These are phyloP conservation scores for Hypoxylon crocopeplum DNA, from an alignment of 495 filamentous ascomycete genomes.

Conservation along the genomic window DNA sequence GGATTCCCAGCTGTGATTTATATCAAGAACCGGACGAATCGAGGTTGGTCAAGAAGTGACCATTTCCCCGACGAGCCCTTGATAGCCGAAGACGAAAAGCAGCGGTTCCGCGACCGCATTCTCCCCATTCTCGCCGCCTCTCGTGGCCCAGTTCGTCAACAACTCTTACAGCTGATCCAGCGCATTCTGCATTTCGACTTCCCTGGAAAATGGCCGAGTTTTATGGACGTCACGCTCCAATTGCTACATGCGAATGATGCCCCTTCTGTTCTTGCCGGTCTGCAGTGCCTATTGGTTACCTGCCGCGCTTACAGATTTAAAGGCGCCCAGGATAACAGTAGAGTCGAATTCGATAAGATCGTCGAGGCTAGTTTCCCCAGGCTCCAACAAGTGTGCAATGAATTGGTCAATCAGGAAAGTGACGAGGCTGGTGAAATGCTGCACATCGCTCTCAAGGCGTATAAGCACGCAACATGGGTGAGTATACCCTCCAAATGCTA, in stretches of 20 bases:
- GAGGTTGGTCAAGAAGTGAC: slow-evolving; percentile 83
- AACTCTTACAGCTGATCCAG: slow-evolving; percentile 91
- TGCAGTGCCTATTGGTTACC: slow-evolving; percentile 92
- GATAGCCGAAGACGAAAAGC: slow-evolving; percentile 89
- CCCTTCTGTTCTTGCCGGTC: slow-evolving; percentile 84
- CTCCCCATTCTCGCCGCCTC: slow-evolving; percentile 87
- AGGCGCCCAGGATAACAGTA: slow-evolving; percentile 69
- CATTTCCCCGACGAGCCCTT: slow-evolving; percentile 67
- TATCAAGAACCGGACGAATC: slow-evolving; percentile 93
- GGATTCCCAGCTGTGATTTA: slow-evolving; percentile 82
- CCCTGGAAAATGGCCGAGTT: slow-evolving; percentile 89
- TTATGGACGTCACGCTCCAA: slow-evolving; percentile 88
- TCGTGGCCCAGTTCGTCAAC: slow-evolving; percentile 78
- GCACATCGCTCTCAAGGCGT: slow-evolving; percentile 90
- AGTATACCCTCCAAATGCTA: slow-evolving; percentile 44
- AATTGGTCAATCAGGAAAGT: slow-evolving; percentile 86
- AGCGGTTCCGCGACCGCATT: slow-evolving; percentile 82
- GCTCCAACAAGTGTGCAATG: slow-evolving; percentile 82
- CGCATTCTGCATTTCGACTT: slow-evolving; percentile 97
- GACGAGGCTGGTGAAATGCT: slow-evolving; percentile 97
- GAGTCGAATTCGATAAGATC: slow-evolving; percentile 91
- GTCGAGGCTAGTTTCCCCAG: slow-evolving; percentile 91
- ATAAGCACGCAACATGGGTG: slow-evolving; percentile 97
- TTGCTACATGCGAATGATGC: slow-evolving; percentile 84
- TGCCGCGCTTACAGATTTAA: slow-evolving; percentile 96